Evolutionary conservation across 306 rosid genomes (phyloP).

Genomic region (Carpinus viminea): DNA sequence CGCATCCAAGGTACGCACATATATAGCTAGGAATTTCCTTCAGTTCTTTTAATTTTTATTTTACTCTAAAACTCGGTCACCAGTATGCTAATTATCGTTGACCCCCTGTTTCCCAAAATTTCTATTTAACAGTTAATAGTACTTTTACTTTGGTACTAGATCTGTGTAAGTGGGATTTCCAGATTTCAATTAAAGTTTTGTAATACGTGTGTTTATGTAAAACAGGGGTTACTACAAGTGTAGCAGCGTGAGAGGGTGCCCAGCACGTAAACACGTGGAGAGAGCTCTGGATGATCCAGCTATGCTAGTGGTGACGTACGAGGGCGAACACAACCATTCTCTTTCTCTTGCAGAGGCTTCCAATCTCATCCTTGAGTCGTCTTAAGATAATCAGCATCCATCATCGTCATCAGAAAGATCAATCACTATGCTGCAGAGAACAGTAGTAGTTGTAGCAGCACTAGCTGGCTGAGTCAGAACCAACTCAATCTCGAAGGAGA

Average conservation of each 20-base stretch:
- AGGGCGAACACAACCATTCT: slow-evolving; percentile 88
- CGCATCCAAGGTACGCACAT: slow-evolving; percentile 69
- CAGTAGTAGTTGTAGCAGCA: slow-evolving; percentile 27
- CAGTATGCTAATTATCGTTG: slow-evolving; percentile 9
- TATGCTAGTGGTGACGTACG: slow-evolving; percentile 86
- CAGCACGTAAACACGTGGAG: slow-evolving; percentile 94
- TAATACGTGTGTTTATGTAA: not conserved
- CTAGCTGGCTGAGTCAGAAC: slow-evolving; percentile 28
- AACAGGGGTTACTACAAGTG: slow-evolving; percentile 96
- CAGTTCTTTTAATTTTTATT: not conserved
- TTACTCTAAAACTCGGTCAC: not conserved
- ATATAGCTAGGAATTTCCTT: too few species aligned
- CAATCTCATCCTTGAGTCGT: slow-evolving; percentile 83
- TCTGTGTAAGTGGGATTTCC: not conserved
- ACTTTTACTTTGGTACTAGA: not conserved
- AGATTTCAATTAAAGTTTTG: not conserved
- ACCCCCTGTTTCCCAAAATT: not conserved
- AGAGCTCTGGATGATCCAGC: slow-evolving; percentile 89
- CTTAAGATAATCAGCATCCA: slow-evolving; percentile 25
- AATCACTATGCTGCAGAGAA: not conserved
- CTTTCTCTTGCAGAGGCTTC: slow-evolving; percentile 66
- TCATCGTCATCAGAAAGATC: not conserved
- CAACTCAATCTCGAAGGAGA: slow-evolving; percentile 52
- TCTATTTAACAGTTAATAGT: not conserved
- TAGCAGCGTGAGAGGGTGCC: slow-evolving; percentile 95